Evolutionary conservation across 148 eudicot species (phyloP).

Genomic region (Arbutus unedo): DNA sequence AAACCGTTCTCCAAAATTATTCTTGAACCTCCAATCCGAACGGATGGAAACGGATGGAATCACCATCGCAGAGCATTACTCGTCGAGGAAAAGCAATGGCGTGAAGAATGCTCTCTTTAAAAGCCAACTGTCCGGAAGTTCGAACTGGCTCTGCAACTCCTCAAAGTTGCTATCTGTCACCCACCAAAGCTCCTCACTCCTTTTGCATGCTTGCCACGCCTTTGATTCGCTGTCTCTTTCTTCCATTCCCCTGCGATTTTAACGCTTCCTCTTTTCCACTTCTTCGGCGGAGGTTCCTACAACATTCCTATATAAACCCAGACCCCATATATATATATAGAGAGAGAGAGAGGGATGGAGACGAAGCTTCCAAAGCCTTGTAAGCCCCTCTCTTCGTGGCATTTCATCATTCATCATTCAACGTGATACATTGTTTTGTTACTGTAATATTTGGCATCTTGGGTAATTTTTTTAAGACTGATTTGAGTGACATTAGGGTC

Average conservation of each 20-base stretch:
- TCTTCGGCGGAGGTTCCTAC: background rate
- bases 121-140: too few relatives aligned
- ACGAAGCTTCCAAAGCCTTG: conserved; percentile 76
- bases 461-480: too few relatives aligned
- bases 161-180: background rate
- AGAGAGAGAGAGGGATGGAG: conserved; percentile 33
- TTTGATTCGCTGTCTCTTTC: background rate
- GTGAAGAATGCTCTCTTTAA: too few relatives aligned
- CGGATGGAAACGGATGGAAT: too few relatives aligned
- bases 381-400: conserved; percentile 7
- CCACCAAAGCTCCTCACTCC: background rate
- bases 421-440: too few relatives aligned
- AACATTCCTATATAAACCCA: background rate
- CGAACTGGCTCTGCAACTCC: background rate
- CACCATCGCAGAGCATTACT: too few relatives aligned
- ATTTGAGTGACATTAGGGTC: background rate
- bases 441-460: too few relatives aligned
- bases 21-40: too few relatives aligned
- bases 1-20: too few relatives aligned
- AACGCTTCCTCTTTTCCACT: background rate
- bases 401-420: too few relatives aligned
- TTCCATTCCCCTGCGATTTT: background rate
- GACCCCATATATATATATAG: background rate
- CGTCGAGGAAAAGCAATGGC: too few relatives aligned
- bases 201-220: conserved; percentile 4